Evolutionary conservation across 2,329 filamentous ascomycete species (phyloP), one percentile per base, ranked within the genome.

Genomic region (Fusarium sp.): DNA sequence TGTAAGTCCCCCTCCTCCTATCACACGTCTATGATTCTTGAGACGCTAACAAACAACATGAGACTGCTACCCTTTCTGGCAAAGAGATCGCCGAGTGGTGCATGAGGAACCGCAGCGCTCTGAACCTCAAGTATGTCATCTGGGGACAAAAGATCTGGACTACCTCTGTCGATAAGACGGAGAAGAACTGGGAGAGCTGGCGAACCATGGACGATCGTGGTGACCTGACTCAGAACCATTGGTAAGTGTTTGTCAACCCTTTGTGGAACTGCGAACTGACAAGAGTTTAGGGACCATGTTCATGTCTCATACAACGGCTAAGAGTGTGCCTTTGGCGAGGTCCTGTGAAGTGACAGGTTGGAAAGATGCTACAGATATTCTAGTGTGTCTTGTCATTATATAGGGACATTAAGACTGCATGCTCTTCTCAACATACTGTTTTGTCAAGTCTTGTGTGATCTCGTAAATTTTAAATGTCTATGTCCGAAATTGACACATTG

Each of bases 61-160:
- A 82, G 80, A 59, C 69, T 4, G 75, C 76, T 48, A 79, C 79
- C 9, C 65, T 78, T 20, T 79, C 78, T 2, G 82, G 82, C 10
- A 75, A 76, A 22, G 74, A 80, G 33, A 82, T 84, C 33, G 83
- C 82, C 3, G 81, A 84, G 69, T 84, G 82, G 81, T 76, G 81
- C 24, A 84, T 84, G 83, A 77, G 79, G 32, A 81, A 84, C 63
- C 76, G 78, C 15, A 68, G 44, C 26, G 35, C 73, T 7, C 76
- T 83, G 9, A 79, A 80, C 57, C 71, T 84, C 68, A 83, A 82
- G 72, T 84, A 84, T 61, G 78, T 84, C 47, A 84, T 84, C 66
- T 84, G 82, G 82, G 83, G 82, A 19, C 82, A 84, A 74, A 79
- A 76, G 61, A 84, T 84, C 69, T 84, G 82, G 82, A 78, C 75